These are phyloP conservation scores for Mrakia blollopis DNA, from an alignment of 768 basidiomycete species.

Conservation along the genomic window DNA sequence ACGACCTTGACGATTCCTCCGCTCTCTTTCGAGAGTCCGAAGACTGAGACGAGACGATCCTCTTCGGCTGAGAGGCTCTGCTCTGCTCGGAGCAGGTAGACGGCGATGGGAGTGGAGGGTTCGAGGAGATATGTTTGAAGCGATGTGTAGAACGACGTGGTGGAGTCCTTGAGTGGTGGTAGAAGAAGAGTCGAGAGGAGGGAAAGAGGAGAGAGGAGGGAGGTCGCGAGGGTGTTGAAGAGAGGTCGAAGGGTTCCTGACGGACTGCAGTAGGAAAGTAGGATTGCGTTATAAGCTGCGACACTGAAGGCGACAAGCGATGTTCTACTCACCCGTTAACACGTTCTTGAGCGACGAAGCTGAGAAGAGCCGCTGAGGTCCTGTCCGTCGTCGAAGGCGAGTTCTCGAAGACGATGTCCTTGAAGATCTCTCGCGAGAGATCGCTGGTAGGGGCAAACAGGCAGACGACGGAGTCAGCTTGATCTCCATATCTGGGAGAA, in stretches of 20 bases:
- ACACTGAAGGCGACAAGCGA: background rate
- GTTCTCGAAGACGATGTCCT: slow-evolving; percentile 6
- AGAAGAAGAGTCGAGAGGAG: slow-evolving; percentile 4
- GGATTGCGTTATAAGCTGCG: background rate
- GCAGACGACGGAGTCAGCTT: background rate
- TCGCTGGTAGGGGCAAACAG: background rate
- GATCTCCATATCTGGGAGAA: background rate
- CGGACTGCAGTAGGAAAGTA: background rate
- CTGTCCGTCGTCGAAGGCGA: background rate
- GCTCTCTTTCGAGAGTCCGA: slow-evolving; percentile 2
- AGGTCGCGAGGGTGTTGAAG: background rate
- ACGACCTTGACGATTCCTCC: slow-evolving; percentile 13
- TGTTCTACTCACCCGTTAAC: background rate
- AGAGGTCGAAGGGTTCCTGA: background rate
- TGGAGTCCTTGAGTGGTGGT: background rate
- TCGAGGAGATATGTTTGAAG: background rate
- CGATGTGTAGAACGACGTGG: background rate
- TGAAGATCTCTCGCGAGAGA: slow-evolving; percentile 12
- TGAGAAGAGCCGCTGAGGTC: slow-evolving; percentile 13
- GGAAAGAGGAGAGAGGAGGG: background rate
- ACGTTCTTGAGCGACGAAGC: background rate
- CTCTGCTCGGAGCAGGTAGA: background rate
- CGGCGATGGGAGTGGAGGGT: background rate
- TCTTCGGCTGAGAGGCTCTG: background rate
- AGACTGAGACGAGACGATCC: slow-evolving; percentile 4